Evolutionary conservation across 345 rosid genomes (phyloP), one percentile per base, ranked within the genome.

Genomic region (Populus pruinosa): DNA sequence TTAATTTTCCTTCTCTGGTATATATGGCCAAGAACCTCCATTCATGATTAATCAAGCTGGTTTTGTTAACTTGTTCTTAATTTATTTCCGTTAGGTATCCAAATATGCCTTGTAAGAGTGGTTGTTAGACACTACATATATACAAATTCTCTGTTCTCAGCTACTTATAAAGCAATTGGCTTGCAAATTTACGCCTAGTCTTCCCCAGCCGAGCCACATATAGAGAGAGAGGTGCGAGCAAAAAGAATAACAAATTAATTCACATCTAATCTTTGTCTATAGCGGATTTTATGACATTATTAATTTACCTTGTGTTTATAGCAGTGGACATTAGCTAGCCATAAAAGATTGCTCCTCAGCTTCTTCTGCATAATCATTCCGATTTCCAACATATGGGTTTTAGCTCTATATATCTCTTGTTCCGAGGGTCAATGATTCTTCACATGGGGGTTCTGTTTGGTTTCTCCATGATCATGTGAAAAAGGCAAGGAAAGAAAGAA

Each of bases 391-490:
- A 21, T 14, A 43, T 66, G 72, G 71, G 73, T 77, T 85, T 78
- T 81, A 81, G 74, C 77, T 77, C 77, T 35, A 70, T 25, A 75
- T 83, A 74, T 81, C 12, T 41, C 73, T 53, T 71, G 84, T 39
- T 75, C 65, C 0, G 21, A 75, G 74, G 71, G 75, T 77, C 78
- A 84, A 84, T 82, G 87, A 83, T 80, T 86, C 62, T 44, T 81
- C 90, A 86, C 90, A 85, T 87, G 84, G 88, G 87, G 71, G 18
- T 72, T 75, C 82, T 82, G 87, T 83, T 79, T 71, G 71, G 41
- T 84, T 72, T 79, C 39, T 43, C 70, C 16, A 62, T 67, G 62
- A 77, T 78, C 68, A 76, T 38, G 71, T 71, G 66, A 44, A 70
- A 39, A 62, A 70, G 66, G 38, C 39, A 17, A 6, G 17, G 56